Percentiles rank a stretch among this genome's conserved stretches.
phyloP scores from a whole-genome alignment of 2,329 filamentous ascomycete species.

The Colletotrichum sp. region DNA sequence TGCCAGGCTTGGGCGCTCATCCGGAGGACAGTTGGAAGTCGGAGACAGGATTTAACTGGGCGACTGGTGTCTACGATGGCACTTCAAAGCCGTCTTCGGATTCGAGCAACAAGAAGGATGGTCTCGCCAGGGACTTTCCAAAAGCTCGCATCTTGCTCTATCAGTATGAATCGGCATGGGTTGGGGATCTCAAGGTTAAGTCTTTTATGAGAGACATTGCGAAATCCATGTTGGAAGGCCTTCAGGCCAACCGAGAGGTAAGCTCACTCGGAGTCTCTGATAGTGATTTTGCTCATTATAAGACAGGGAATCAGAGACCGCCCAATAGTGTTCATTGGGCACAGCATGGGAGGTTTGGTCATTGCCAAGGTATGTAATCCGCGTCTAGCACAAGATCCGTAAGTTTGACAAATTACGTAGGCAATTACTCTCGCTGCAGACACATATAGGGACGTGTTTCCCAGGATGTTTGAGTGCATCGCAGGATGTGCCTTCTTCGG shows the following conservation, averaged over 20 bases:
- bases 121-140: conserved; percentile 42
- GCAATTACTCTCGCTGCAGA: conserved; percentile 32
- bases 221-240: conserved; percentile 37
- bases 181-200: conserved; percentile 43
- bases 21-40: conserved; percentile 46
- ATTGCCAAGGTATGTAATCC: conserved; percentile 42
- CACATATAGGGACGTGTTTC: conserved; percentile 37
- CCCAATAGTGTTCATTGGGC: conserved; percentile 47
- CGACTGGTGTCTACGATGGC: conserved; percentile 35
- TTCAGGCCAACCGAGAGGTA: conserved; percentile 40
- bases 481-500: conserved; percentile 45
- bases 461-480: conserved; percentile 44
- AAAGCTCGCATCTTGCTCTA: conserved; percentile 44
- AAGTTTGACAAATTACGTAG: not conserved
- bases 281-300: not conserved
- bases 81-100: conserved; percentile 41
- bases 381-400: not conserved
- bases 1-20: conserved; percentile 44
- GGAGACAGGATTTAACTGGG: conserved; percentile 45
- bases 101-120: conserved; percentile 32
- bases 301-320: conserved; percentile 24
- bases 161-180: conserved; percentile 47
- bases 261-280: not conserved
- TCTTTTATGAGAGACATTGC: conserved; percentile 45
- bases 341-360: conserved; percentile 50